phyloP scores from a whole-genome alignment of 2,329 filamentous ascomycete genomes.

The Xylaria sp. region DNA sequence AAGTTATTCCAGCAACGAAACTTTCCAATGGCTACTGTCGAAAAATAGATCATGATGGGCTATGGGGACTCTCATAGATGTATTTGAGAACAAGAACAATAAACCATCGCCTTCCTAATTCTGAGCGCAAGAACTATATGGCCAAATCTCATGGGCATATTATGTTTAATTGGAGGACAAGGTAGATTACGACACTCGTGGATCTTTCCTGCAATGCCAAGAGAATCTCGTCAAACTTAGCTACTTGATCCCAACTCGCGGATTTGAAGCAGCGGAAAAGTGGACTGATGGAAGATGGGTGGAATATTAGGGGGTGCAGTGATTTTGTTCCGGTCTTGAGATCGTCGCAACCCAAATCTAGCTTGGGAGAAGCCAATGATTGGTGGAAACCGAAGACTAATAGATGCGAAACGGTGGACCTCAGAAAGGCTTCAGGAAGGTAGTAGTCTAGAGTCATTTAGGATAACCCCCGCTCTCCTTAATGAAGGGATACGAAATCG shows the following conservation, averaged over 20 bases:
- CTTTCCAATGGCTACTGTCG: not conserved
- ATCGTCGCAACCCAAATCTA: not conserved
- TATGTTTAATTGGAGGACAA: conserved; percentile 15
- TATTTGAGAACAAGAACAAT: not conserved
- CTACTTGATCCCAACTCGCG: not conserved
- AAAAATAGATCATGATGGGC: not conserved
- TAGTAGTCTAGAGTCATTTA: not conserved
- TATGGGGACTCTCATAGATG: not conserved
- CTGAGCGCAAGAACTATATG: conserved; percentile 5
- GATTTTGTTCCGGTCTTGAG: not conserved
- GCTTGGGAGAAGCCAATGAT: not conserved
- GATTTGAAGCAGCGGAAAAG: not conserved
- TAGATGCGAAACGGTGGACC: not conserved
- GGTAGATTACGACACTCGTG: not conserved
- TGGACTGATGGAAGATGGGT: conserved; percentile 2
- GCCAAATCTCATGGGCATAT: not conserved
- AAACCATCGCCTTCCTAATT: conserved; percentile 12
- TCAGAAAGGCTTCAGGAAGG: not conserved
- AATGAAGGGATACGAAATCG: not conserved
- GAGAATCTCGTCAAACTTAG: not conserved
- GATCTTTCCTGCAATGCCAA: conserved; percentile 16
- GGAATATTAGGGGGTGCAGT: not conserved
- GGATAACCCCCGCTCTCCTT: not conserved
- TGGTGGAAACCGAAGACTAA: conserved; percentile 21
- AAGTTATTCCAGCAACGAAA: not conserved